Percentiles rank a stretch among this genome's conserved stretches.
Evolutionary conservation across 176 grass and related monocot genomes (phyloP).

Genomic region (Oryza glumipatula): DNA sequence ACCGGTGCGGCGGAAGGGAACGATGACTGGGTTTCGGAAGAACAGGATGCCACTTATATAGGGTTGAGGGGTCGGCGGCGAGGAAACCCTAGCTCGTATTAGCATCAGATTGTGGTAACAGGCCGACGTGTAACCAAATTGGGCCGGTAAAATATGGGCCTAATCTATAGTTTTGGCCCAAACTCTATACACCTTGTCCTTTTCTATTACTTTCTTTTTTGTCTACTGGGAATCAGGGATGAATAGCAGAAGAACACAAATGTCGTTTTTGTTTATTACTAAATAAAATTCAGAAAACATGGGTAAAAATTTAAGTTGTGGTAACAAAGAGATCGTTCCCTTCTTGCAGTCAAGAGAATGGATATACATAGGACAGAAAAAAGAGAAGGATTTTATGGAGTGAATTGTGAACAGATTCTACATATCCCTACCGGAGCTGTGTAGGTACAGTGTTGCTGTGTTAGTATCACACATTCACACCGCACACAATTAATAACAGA

Average conservation of each 20-base stretch:
- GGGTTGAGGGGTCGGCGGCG: background rate
- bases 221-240: background rate
- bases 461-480: conserved; percentile 17
- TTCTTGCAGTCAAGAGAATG: too few species aligned
- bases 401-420: too few species aligned
- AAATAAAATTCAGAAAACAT: background rate
- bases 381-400: too few species aligned
- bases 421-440: too few species aligned
- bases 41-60: conserved; percentile 13
- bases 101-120: background rate
- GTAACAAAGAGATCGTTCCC: background rate
- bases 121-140: too few species aligned
- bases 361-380: too few species aligned
- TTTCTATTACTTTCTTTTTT: background rate
- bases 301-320: background rate
- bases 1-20: background rate
- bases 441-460: background rate
- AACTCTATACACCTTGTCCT: background rate
- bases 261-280: too few species aligned
- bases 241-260: background rate
- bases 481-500: conserved; percentile 10
- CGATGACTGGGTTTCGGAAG: accelerated
- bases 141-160: background rate
- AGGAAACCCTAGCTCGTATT: conserved; percentile 43
- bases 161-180: background rate